phyloP scores from a whole-genome alignment of 768 basidiomycete genomes.

The Pisolithus orientalis region DNA sequence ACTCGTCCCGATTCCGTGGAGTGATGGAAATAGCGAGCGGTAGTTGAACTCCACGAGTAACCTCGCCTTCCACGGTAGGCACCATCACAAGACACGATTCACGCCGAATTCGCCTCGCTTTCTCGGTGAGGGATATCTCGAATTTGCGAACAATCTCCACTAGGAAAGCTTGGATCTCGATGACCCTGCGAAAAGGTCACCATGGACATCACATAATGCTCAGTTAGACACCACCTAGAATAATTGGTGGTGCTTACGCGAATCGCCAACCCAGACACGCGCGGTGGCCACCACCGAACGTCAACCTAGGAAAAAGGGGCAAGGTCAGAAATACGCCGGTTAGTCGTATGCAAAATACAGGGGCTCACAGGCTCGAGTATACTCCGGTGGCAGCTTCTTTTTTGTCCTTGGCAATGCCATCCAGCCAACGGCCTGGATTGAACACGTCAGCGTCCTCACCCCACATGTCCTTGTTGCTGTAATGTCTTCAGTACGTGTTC shows the following conservation, averaged over 20 bases:
- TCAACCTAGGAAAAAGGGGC: constrained; percentile 17
- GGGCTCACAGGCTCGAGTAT: constrained; percentile 23
- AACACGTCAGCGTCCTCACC: constrained; percentile 27
- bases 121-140: constrained; percentile 37
- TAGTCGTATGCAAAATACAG: background rate
- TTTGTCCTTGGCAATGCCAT: constrained; percentile 11
- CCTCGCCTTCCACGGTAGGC: constrained; percentile 30
- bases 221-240: background rate
- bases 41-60: constrained; percentile 25
- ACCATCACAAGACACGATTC: constrained; percentile 27
- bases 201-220: background rate
- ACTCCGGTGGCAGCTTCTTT: constrained; percentile 19
- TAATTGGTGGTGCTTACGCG: constrained; percentile 13
- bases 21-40: constrained; percentile 24
- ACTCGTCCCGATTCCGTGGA: background rate
- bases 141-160: constrained; percentile 49
- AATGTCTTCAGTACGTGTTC: background rate
- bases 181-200: constrained; percentile 20
- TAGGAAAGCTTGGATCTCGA: constrained; percentile 56
- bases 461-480: constrained; percentile 25
- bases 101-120: constrained; percentile 21
- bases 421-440: constrained; percentile 24
- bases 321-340: background rate
- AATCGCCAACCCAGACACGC: constrained; percentile 28
- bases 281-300: constrained; percentile 19